Base-by-base conservation (phyloP, 139 green algal genomes). In the Chlorella sp. region DNA sequence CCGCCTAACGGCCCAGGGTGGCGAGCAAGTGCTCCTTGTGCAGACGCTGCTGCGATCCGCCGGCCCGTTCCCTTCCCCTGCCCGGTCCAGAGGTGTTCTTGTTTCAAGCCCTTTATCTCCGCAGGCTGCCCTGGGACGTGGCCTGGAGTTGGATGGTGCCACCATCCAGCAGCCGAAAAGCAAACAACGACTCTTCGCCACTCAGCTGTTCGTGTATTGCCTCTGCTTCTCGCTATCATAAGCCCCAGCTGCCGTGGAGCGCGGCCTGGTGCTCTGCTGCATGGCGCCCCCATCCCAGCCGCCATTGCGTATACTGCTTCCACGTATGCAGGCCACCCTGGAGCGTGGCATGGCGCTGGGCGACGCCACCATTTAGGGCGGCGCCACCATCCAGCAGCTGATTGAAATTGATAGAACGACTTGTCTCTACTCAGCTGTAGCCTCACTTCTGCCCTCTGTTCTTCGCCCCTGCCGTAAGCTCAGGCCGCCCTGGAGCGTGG, bases 331-430 rank as follows among this genome's bases (percentile, higher is more conserved):
- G 84, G 91, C 91, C 26, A 92, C 94, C 0, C 80, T 98, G 57
- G 93, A 95, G 39, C 88, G 92, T 1, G 96, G 96, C 2, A 92
- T 98, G 64, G 90, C 97, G 69, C 96, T 96, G n/a, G 96, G 98
- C 84, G 94, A 96, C 85, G n/a, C n/a, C n/a, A n/a, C n/a, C n/a
- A n/a, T n/a, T n/a, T n/a, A n/a, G n/a, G 60, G 18, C 60, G 60
- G 64, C 73, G 73, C 48, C 73, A n/a, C n/a, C 73, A 37, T 14
- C n/a, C 32, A 1, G 18, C n/a, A 30, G 73, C 73, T 80, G 73
- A 24, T n/a, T 78, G 71, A 22, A 9, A 37, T 22, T 78, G 24
- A 16, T 16, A 37, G n/a, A 9, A 30, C 16, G 11, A 71, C 64
- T 26, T 14, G 11, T 71, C 64, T 32, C 21, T 16, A 71, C 22